A percentile compares a stretch with the other conserved stretches of the same genome.
phyloP scores from a whole-genome alignment of 208 protist species.

The Porcisia hertigi region DNA sequence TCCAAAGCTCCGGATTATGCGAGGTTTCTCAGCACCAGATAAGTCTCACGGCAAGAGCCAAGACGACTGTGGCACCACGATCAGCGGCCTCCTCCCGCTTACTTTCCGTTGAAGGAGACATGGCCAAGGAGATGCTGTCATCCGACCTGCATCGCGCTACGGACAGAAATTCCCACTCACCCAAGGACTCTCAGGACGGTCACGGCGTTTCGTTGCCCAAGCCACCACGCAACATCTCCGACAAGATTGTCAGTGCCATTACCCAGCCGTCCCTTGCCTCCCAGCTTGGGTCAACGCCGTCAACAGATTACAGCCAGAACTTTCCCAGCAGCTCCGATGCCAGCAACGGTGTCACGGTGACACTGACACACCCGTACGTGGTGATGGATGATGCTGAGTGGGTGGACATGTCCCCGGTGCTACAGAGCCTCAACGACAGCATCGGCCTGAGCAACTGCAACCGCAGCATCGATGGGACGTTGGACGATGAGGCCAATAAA shows the following conservation, averaged over 20 bases:
- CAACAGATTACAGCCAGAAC: background rate
- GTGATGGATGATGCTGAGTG: constrained; percentile 52
- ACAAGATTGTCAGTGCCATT: background rate
- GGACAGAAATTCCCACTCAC: background rate
- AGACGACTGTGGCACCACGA: background rate
- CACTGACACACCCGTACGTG: constrained; percentile 32
- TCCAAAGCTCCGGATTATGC: background rate
- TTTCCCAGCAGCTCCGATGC: background rate
- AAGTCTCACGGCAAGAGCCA: too few species aligned
- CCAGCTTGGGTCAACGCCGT: background rate
- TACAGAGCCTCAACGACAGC: constrained; percentile 74
- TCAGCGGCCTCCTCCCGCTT: constrained; percentile 9
- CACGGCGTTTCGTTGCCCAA: too few species aligned
- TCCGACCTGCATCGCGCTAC: background rate
- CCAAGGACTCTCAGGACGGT: background rate
- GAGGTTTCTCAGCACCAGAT: background rate
- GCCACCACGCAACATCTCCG: background rate
- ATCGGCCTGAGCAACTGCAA: constrained; percentile 70
- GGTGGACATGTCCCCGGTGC: constrained; percentile 57
- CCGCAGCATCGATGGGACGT: constrained; percentile 36
- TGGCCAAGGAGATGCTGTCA: background rate
- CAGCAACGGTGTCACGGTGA: background rate
- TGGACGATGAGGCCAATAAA: background rate
- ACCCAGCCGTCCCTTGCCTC: background rate
- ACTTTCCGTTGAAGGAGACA: background rate